These are phyloP conservation scores for Sordariomycetes sp. DNA, from an alignment of 2,329 filamentous ascomycete species.

Conservation along the genomic window DNA sequence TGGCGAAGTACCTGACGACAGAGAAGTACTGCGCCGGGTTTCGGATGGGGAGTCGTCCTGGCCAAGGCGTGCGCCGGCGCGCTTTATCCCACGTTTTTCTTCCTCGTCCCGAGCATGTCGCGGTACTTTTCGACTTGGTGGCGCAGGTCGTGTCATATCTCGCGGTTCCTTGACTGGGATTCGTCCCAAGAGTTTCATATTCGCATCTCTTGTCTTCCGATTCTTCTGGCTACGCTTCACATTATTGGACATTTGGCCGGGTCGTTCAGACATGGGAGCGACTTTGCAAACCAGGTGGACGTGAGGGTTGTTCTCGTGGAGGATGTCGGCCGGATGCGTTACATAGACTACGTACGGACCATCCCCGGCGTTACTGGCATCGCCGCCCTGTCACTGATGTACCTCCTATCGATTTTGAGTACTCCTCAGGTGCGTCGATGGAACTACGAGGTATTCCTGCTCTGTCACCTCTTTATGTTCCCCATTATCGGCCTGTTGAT, in stretches of 20 bases:
- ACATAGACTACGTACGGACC: slow-evolving; percentile 29
- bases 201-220: slow-evolving; percentile 33
- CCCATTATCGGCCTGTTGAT: slow-evolving; percentile 41
- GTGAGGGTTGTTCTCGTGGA: slow-evolving; percentile 29
- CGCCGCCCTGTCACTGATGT: slow-evolving; percentile 33
- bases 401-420: slow-evolving; percentile 30
- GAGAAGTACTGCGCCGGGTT: slow-evolving; percentile 29
- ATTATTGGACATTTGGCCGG: slow-evolving; percentile 39
- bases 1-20: slow-evolving; percentile 34
- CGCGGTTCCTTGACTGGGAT: slow-evolving; percentile 43
- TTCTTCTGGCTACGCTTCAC: slow-evolving; percentile 36
- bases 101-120: slow-evolving; percentile 44
- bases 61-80: slow-evolving; percentile 41
- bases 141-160: slow-evolving; percentile 34
- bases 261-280: slow-evolving; percentile 35
- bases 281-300: slow-evolving; percentile 24
- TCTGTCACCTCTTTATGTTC: slow-evolving; percentile 28
- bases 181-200: slow-evolving; percentile 41
- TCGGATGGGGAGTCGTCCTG: slow-evolving; percentile 42
- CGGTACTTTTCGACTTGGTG: slow-evolving; percentile 39
- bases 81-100: slow-evolving; percentile 44
- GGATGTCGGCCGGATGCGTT: slow-evolving; percentile 26
- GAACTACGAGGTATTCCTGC: slow-evolving; percentile 38
- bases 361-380: slow-evolving; percentile 37
- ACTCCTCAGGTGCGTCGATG: slow-evolving; percentile 33